Evolutionary conservation across 192 early-diverging fungal species (phyloP).

Genomic region (Mortierella claussenii): DNA sequence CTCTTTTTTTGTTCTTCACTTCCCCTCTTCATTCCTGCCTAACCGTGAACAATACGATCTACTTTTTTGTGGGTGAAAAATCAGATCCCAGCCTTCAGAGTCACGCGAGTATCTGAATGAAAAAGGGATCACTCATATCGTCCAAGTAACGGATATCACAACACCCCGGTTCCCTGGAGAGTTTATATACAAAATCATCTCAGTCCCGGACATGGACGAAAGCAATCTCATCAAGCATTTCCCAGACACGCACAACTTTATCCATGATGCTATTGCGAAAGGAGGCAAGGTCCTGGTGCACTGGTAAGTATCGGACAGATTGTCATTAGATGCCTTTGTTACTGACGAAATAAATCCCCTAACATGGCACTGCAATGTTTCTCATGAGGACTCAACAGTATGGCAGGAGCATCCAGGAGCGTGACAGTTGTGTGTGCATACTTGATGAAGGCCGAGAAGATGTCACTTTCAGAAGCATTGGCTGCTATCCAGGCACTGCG

Average conservation of each 20-base stretch:
- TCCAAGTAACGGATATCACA: constrained; percentile 32
- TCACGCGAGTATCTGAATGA: constrained; percentile 20
- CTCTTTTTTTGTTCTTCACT: no score
- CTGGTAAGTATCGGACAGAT: constrained; percentile 66
- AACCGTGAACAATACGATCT: no score
- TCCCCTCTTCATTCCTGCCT: no score
- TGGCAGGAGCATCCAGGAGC: constrained; percentile 74
- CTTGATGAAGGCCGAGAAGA: constrained; percentile 67
- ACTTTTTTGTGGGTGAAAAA: no score
- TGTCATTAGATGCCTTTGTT: no score
- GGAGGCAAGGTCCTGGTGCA: constrained; percentile 74
- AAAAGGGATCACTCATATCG: constrained; percentile 33
- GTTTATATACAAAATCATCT: constrained; percentile 64
- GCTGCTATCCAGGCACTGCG: constrained; percentile 46
- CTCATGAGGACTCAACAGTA: constrained; percentile 14
- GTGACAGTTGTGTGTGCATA: constrained; percentile 72
- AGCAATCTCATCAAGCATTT: constrained; percentile 80
- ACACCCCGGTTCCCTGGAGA: constrained; percentile 46
- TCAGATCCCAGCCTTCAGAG: constrained; percentile 23
- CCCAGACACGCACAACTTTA: constrained; percentile 70
- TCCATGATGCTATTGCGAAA: constrained; percentile 52
- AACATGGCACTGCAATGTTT: no score
- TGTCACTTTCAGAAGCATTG: constrained; percentile 63
- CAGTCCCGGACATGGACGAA: constrained; percentile 68
- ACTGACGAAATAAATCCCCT: no score